These are phyloP conservation scores for Irpex rosettiformis DNA, from an alignment of 1,284 basidiomycete genomes.

Conservation along the genomic window DNA sequence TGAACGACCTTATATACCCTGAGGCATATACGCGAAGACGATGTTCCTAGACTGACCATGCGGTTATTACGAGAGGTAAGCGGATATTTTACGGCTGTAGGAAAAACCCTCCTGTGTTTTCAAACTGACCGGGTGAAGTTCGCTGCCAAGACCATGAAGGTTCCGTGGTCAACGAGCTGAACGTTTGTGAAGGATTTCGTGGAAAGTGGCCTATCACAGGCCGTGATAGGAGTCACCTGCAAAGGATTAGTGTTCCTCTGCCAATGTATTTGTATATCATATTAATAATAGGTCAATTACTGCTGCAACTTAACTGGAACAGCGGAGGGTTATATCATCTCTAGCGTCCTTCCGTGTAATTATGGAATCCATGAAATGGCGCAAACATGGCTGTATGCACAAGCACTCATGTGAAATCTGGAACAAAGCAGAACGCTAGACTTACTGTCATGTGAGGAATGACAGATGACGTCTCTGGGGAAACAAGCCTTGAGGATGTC, in stretches of 20 bases:
- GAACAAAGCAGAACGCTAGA: too few species aligned
- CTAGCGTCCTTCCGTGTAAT: too few species aligned
- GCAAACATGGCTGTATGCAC: too few species aligned
- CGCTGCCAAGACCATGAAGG: not conserved
- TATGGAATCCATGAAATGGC: too few species aligned
- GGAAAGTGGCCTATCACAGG: not conserved
- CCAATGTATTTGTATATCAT: too few species aligned
- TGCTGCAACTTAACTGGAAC: too few species aligned
- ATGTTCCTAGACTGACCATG: not conserved
- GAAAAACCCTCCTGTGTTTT: not conserved
- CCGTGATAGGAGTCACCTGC: not conserved
- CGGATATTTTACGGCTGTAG: not conserved
- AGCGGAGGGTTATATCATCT: too few species aligned
- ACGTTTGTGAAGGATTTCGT: not conserved
- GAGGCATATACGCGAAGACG: slow-evolving; percentile 1
- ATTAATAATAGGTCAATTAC: too few species aligned
- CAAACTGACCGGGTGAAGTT: not conserved
- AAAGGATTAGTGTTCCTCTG: not conserved
- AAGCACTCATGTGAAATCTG: too few species aligned
- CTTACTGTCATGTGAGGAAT: not conserved
- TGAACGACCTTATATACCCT: not conserved
- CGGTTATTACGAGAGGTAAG: not conserved
- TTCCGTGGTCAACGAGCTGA: not conserved
- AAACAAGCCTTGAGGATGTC: not conserved
- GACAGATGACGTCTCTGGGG: slow-evolving; percentile 1